Percentiles rank a stretch among this genome's conserved stretches.
phyloP scores from a whole-genome alignment of 805 yeast genomes.

The Monosporozyma yasuniensis region DNA sequence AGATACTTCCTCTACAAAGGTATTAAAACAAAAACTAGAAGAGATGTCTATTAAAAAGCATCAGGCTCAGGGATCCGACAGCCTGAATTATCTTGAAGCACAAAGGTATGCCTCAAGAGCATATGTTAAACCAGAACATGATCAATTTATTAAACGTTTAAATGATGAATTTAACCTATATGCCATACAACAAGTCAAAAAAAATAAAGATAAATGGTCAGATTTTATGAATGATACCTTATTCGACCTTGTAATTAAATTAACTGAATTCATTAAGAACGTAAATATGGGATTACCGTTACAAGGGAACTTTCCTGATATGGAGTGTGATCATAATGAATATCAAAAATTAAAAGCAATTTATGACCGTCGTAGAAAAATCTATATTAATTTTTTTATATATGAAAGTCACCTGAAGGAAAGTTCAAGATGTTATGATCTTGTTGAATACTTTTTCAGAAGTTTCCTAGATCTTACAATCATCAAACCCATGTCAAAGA shows the following conservation, averaged over 20 bases:
- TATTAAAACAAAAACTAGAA: not conserved
- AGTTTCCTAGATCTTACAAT: not conserved
- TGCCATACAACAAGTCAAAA: not conserved
- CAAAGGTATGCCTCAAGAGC: constrained; percentile 37
- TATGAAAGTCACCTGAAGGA: not conserved
- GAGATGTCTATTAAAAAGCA: constrained; percentile 9
- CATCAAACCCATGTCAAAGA: not conserved
- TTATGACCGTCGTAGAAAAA: constrained; percentile 39
- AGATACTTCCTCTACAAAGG: not conserved
- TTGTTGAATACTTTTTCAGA: not conserved
- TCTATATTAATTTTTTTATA: not conserved
- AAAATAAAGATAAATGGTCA: constrained; percentile 4
- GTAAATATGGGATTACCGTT: constrained; percentile 40
- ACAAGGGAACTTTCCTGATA: constrained; percentile 74
- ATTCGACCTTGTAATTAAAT: constrained; percentile 4
- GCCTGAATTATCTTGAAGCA: constrained; percentile 45
- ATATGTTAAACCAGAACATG: constrained; percentile 4
- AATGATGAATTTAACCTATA: not conserved
- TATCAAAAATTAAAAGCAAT: constrained; percentile 51
- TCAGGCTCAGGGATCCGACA: constrained; percentile 31
- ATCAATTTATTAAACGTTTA: not conserved
- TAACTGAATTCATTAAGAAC: constrained; percentile 4
- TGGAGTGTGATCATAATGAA: constrained; percentile 65
- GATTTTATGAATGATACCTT: constrained; percentile 9
- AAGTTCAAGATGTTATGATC: not conserved